phyloP scores from a whole-genome alignment of 768 basidiomycete species.

The Nevesoporus exiguus region DNA sequence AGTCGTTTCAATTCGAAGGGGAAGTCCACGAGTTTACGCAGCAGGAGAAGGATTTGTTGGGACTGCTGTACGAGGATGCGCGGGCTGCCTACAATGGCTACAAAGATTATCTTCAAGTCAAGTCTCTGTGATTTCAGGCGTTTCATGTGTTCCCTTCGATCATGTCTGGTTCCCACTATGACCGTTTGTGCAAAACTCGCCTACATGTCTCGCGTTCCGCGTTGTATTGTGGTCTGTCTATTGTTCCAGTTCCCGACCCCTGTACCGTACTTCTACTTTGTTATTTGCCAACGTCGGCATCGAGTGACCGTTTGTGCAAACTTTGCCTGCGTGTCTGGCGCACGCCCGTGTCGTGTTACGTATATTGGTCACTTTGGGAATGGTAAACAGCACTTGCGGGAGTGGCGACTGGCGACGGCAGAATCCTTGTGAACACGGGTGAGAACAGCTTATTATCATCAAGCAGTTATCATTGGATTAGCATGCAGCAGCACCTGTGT shows the following conservation, averaged over 20 bases:
- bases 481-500: too few species aligned
- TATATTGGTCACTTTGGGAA: too few species aligned
- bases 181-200: neutral
- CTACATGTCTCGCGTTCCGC: neutral
- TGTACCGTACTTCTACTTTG: neutral
- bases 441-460: too few species aligned
- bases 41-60: constrained; percentile 9
- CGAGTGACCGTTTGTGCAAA: too few species aligned
- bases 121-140: neutral
- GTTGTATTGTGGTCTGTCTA: neutral
- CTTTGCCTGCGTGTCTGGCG: too few species aligned
- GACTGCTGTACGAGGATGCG: constrained; percentile 12
- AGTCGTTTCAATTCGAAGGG: neutral
- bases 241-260: neutral
- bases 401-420: too few species aligned
- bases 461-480: too few species aligned
- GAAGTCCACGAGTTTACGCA: constrained; percentile 6
- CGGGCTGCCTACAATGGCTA: constrained; percentile 14
- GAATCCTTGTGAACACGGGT: too few species aligned
- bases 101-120: constrained; percentile 7
- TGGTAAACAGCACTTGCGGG: too few species aligned
- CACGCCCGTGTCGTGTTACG: too few species aligned
- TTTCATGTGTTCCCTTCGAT: neutral
- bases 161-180: neutral
- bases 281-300: too few species aligned